Evolutionary conservation across 2,329 filamentous ascomycete genomes (phyloP).

Genomic region (Rutstroemia sp.): DNA sequence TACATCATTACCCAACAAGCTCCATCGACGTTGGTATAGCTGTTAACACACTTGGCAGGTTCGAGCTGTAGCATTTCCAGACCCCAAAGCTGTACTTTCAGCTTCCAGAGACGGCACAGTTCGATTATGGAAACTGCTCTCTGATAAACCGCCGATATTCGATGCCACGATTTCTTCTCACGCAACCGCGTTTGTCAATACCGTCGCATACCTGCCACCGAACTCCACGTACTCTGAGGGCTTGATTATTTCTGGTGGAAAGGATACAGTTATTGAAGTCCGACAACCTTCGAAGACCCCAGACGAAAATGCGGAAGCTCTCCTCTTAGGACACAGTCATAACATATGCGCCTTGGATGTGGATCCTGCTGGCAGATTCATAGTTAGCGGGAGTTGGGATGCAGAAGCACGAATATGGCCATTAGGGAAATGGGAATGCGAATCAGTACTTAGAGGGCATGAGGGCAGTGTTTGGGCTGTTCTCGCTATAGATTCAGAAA

Average conservation of each 20-base stretch:
- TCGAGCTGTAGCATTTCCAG: conserved; percentile 74
- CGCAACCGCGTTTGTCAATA: conserved; percentile 81
- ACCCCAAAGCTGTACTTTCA: conserved; percentile 65
- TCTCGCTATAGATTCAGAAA: conserved; percentile 69
- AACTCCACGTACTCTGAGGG: conserved; percentile 62
- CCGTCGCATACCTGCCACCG: conserved; percentile 68
- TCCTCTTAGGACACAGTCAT: conserved; percentile 77
- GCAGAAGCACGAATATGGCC: conserved; percentile 80
- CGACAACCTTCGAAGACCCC: conserved; percentile 60
- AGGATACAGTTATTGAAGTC: conserved; percentile 89
- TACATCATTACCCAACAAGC: conserved; percentile 9
- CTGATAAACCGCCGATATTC: conserved; percentile 60
- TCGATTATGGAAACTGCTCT: conserved; percentile 70
- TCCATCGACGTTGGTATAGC: not conserved
- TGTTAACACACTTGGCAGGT: conserved; percentile 49
- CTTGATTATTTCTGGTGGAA: conserved; percentile 78
- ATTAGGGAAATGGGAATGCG: conserved; percentile 76
- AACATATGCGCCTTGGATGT: conserved; percentile 87
- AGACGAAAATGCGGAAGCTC: conserved; percentile 72
- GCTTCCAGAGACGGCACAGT: conserved; percentile 90
- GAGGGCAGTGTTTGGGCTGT: conserved; percentile 87
- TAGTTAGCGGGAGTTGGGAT: conserved; percentile 95
- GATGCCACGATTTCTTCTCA: conserved; percentile 73
- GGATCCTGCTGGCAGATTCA: conserved; percentile 59
- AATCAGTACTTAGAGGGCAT: conserved; percentile 66